phyloP scores from a whole-genome alignment of 257 asterid genomes.

The Solanum tarijense region DNA sequence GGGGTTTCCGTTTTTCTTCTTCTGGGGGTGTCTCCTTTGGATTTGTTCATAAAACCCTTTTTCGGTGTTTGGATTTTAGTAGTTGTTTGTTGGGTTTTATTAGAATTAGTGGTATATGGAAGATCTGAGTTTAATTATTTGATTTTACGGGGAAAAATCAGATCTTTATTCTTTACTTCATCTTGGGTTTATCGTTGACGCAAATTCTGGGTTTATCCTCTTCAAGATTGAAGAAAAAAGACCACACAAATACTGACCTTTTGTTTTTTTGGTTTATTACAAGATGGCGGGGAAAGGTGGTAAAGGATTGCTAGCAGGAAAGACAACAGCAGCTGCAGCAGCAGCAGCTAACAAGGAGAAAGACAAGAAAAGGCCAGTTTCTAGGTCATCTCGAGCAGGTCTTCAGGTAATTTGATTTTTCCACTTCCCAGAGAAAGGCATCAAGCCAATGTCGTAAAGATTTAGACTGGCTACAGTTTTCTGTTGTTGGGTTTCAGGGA shows the following conservation, averaged over 20 bases:
- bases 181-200: neutral
- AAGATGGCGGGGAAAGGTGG: slow-evolving; percentile 97
- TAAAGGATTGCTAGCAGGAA: slow-evolving; percentile 88
- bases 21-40: neutral
- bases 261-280: neutral
- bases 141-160: neutral
- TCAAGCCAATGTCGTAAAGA: neutral
- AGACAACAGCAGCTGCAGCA: slow-evolving; percentile 84
- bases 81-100: neutral
- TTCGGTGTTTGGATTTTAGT: neutral
- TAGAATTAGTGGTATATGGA: neutral
- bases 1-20: too few relatives aligned
- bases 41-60: neutral
- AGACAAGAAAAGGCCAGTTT: slow-evolving; percentile 69
- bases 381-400: slow-evolving; percentile 92
- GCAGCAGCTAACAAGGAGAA: slow-evolving; percentile 73
- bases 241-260: neutral
- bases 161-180: neutral
- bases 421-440: neutral
- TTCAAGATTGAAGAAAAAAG: neutral
- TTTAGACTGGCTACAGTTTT: neutral
- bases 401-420: slow-evolving; percentile 45
- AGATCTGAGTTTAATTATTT: neutral
- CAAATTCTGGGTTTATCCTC: neutral
- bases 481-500: neutral